A percentile compares a stretch with the other conserved stretches of the same genome.
Evolutionary conservation across 805 yeast species (phyloP).

Genomic region (Yarrowia sp.): DNA sequence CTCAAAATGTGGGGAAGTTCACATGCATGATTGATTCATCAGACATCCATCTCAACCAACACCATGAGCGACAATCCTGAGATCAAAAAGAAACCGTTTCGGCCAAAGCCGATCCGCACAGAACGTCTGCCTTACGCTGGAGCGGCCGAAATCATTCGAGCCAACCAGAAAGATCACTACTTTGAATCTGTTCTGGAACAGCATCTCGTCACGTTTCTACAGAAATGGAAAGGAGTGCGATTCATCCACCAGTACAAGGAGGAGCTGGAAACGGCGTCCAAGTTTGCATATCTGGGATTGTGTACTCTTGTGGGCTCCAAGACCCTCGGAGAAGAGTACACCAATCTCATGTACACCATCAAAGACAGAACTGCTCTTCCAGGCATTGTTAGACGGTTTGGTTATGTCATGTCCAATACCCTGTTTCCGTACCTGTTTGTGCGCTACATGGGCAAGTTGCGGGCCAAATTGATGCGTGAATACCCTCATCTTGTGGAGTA

Average conservation of each 20-base stretch:
- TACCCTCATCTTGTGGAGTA: slow-evolving; percentile 19
- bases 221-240: slow-evolving; percentile 49
- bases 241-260: slow-evolving; percentile 61
- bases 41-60: not conserved
- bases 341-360: slow-evolving; percentile 48
- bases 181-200: slow-evolving; percentile 54
- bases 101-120: not conserved
- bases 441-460: slow-evolving; percentile 29
- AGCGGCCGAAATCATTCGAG: slow-evolving; percentile 84
- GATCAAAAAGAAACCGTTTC: not conserved
- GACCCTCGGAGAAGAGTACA: slow-evolving; percentile 93
- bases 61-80: slow-evolving; percentile 36
- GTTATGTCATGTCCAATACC: slow-evolving; percentile 59
- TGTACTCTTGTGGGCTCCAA: slow-evolving; percentile 75
- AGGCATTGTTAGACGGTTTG: slow-evolving; percentile 44
- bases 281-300: slow-evolving; percentile 60
- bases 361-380: slow-evolving; percentile 32
- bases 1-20: slow-evolving; percentile 13
- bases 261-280: slow-evolving; percentile 57
- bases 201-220: slow-evolving; percentile 56
- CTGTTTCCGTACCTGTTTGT: slow-evolving; percentile 55
- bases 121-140: slow-evolving; percentile 61
- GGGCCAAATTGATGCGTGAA: slow-evolving; percentile 29
- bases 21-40: not conserved
- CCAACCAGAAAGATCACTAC: slow-evolving; percentile 85